Evolutionary conservation across 306 rosid genomes (phyloP).

Genomic region (Citrullus amarus): DNA sequence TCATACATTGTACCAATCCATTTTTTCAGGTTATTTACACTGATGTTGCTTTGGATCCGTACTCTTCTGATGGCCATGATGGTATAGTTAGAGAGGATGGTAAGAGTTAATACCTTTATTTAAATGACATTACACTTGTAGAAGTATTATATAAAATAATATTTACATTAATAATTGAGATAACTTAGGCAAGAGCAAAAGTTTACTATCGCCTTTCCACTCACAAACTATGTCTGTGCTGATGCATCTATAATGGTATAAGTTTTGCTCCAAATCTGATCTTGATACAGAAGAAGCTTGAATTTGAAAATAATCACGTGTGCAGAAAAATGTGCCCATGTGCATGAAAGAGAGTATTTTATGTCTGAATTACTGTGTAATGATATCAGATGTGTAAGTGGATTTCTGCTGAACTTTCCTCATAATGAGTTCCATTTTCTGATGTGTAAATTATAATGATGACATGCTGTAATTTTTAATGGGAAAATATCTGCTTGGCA

Average conservation of each 20-base stretch:
- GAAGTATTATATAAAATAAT: background rate
- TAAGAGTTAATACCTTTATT: slow-evolving; percentile 19
- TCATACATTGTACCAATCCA: background rate
- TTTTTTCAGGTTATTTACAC: slow-evolving; percentile 69
- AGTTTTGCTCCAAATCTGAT: background rate
- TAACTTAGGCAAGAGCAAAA: background rate
- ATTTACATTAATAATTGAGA: background rate
- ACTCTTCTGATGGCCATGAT: slow-evolving; percentile 93
- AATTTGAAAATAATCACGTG: background rate
- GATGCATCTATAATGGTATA: background rate
- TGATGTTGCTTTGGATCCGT: slow-evolving; percentile 96
- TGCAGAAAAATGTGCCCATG: background rate
- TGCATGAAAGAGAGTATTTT: background rate
- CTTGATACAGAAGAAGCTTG: background rate
- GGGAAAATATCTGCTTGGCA: background rate
- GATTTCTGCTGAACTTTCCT: background rate
- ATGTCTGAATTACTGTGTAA: background rate
- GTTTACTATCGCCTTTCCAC: background rate
- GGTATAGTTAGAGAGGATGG: slow-evolving; percentile 98
- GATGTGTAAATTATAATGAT: background rate
- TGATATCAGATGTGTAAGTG: background rate
- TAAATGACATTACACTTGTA: background rate
- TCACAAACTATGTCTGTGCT: background rate
- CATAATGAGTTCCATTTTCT: background rate
- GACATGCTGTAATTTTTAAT: background rate